These are phyloP conservation scores for Styphnolobium japonicum DNA, from an alignment of 306 rosid species.

Conservation along the genomic window DNA sequence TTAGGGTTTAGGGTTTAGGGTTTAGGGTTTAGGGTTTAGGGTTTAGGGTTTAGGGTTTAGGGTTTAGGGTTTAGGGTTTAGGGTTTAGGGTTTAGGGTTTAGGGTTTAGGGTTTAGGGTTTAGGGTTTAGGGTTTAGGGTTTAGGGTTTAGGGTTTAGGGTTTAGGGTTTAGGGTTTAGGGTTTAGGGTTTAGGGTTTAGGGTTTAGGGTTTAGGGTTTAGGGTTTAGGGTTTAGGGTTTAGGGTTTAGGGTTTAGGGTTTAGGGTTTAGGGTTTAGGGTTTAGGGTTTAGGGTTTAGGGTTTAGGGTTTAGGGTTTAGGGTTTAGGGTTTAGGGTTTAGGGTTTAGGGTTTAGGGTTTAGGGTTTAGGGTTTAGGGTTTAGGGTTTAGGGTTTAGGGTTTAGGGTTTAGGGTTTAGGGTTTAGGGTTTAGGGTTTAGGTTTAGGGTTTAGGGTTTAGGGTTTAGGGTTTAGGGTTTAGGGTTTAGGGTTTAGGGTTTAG, in stretches of 20 bases:
- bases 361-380: background rate
- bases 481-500: slow-evolving; percentile 6
- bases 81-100: slow-evolving; percentile 2
- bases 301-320: background rate
- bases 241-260: slow-evolving; percentile 1
- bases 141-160: background rate
- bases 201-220: slow-evolving; percentile 10
- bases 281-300: background rate
- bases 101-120: slow-evolving; percentile 6
- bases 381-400: slow-evolving; percentile 6
- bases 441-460: background rate
- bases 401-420: slow-evolving; percentile 7
- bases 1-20: background rate
- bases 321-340: background rate
- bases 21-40: background rate
- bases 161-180: background rate
- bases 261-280: background rate
- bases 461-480: background rate
- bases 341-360: background rate
- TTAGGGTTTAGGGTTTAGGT: background rate
- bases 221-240: background rate
- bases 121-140: slow-evolving; percentile 1
- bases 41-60: slow-evolving; percentile 16
- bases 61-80: slow-evolving; percentile 7
- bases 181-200: background rate